Percentiles rank a stretch among this genome's conserved stretches.
These are phyloP conservation scores for Kodamaea arcana DNA, from an alignment of 1,139 yeast genomes.

Conservation along the genomic window DNA sequence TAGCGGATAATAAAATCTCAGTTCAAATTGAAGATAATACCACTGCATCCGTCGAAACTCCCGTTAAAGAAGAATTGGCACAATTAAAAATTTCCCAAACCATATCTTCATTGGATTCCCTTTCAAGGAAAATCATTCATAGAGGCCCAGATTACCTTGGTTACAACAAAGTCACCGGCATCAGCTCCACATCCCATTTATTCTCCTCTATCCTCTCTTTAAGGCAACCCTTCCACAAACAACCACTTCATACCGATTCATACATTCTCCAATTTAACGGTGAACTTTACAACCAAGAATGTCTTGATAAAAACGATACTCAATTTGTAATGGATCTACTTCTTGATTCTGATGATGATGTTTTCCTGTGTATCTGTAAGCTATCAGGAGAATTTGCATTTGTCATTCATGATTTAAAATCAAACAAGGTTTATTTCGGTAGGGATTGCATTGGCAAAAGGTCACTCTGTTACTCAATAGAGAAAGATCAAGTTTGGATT, in stretches of 20 bases:
- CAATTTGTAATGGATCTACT: slow-evolving; percentile 22
- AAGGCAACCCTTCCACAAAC: slow-evolving; percentile 70
- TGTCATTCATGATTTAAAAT: slow-evolving; percentile 39
- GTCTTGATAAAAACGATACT: slow-evolving; percentile 37
- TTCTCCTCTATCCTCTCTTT: slow-evolving; percentile 75
- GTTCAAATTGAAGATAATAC: neutral
- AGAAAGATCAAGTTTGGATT: slow-evolving; percentile 34
- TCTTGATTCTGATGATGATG: slow-evolving; percentile 18
- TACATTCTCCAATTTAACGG: slow-evolving; percentile 74
- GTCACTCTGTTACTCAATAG: slow-evolving; percentile 51
- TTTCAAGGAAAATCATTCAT: slow-evolving; percentile 12
- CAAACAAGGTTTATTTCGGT: slow-evolving; percentile 60
- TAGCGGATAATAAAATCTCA: neutral
- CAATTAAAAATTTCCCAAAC: neutral
- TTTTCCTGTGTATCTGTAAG: slow-evolving; percentile 26
- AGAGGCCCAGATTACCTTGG: slow-evolving; percentile 20
- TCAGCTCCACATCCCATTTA: slow-evolving; percentile 22
- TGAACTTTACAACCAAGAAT: slow-evolving; percentile 66
- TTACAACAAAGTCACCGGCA: slow-evolving; percentile 11
- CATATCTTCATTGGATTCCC: neutral
- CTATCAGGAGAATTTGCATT: slow-evolving; percentile 83
- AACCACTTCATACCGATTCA: slow-evolving; percentile 46
- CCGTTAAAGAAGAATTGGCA: neutral
- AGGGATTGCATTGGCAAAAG: slow-evolving; percentile 82
- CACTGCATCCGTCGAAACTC: neutral